phyloP scores from a whole-genome alignment of 805 yeast genomes.

The Middelhovenomyces tepae region DNA sequence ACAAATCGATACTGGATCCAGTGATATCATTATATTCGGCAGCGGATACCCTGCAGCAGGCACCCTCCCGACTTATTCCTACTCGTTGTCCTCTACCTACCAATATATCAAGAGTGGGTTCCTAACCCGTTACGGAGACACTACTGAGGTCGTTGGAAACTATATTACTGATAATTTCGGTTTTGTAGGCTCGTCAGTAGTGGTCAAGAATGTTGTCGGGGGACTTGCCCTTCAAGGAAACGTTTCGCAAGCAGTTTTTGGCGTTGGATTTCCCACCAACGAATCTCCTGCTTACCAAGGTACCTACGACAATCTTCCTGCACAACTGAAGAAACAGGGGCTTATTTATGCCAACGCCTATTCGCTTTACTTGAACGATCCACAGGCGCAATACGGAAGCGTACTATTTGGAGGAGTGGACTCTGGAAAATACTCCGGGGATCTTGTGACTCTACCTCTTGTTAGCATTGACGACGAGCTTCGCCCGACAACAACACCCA shows the following conservation, averaged over 20 bases:
- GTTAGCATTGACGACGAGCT: no score
- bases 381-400: conserved; percentile 27
- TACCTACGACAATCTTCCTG: conserved; percentile 31
- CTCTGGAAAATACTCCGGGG: conserved; percentile 37
- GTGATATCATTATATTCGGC: conserved; percentile 59
- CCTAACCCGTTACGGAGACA: no score
- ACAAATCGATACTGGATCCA: conserved; percentile 66
- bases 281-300: conserved; percentile 8
- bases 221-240: conserved; percentile 66
- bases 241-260: conserved; percentile 48
- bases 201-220: conserved; percentile 48
- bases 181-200: no score
- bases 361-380: conserved; percentile 37
- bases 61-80: conserved; percentile 3
- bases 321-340: conserved; percentile 31
- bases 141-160: conserved; percentile 27
- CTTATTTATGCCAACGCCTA: conserved; percentile 33
- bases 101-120: conserved; percentile 12
- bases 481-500: conserved; percentile 11
- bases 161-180: conserved; percentile 46
- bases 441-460: conserved; percentile 18
- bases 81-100: conserved; percentile 12
- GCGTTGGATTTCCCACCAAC: conserved; percentile 16
- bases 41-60: conserved; percentile 38
- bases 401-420: conserved; percentile 41